Base-by-base conservation (phyloP, 495 filamentous ascomycete species). In the Xylaria scruposa region DNA sequence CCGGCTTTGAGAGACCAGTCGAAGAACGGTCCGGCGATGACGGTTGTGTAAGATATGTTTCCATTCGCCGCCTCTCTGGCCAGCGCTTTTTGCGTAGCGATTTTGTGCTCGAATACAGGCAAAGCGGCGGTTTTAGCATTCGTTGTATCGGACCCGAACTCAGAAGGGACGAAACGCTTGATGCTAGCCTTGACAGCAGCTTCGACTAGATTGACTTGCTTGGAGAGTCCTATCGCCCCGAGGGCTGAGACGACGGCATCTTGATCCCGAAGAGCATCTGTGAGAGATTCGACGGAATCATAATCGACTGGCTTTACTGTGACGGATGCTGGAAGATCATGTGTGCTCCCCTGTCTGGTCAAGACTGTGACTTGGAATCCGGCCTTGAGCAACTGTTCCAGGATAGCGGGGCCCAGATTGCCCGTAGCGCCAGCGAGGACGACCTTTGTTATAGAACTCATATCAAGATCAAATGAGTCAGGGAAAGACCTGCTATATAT, bases 281-380 rank as follows among this genome's bases (percentile, higher is more conserved):
- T 80, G 9, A 91, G 82, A 2, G 85, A 85, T 10, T 85, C 82
- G 0, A 82, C 62, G 1, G 88, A 90, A 49, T 80, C 76, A 74
- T 85, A 88, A 76, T 91, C 84, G n/a, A 86, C 88, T 13, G 77
- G 68, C 47, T 80, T 77, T 24, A 88, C 77, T 19, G 75, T 81
- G 54, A 86, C 84, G n/a, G 63, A 75, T 31, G 76, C 29, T 75
- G 80, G 76, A 77, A 83, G 75, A 6, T 60, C 79, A 21, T 80
- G 70, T 15, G 78, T 77, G n/a, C 80, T 83, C 24, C 62, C 74
- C 8, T 79, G 42, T 49, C 91, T 85, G 19, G 82, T 82, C 17
- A 93, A 76, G 19, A 86, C 81, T 2, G 88, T 90, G 56, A 91
- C 83, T 15, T 85, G 77, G 81, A 90, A 90, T 10, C 81, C 78